Conservation (phyloP, 2,329 filamentous ascomycete genomes). For the Alternaria viburni region DNA sequence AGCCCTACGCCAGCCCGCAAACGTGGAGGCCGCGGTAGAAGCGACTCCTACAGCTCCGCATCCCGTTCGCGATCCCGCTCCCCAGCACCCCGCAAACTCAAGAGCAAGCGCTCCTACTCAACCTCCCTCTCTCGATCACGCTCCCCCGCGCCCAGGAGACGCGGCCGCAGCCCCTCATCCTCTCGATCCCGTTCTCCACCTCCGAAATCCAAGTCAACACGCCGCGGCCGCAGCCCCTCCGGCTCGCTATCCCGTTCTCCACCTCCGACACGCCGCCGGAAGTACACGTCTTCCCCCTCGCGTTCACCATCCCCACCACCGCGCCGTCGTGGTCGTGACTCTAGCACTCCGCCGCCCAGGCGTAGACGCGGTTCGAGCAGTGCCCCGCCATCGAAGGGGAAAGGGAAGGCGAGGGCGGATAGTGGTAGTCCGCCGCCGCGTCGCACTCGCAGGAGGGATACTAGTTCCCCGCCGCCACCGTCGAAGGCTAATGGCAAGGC, state of each 20-base stretch:
- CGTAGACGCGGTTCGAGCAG: slow-evolving; percentile 9
- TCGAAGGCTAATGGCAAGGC: neutral
- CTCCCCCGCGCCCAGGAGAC: slow-evolving; percentile 29
- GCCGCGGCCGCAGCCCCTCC: slow-evolving; percentile 23
- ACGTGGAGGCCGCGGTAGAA: slow-evolving; percentile 27
- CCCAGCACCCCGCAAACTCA: slow-evolving; percentile 26
- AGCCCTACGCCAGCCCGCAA: slow-evolving; percentile 35
- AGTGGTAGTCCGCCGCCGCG: neutral
- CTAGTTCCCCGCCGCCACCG: neutral
- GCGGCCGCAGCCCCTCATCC: slow-evolving; percentile 28
- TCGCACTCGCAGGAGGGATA: neutral
- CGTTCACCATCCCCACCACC: neutral
- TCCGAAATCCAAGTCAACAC: slow-evolving; percentile 14
- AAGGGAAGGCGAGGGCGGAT: neutral
- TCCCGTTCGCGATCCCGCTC: slow-evolving; percentile 36
- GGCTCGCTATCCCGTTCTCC: slow-evolving; percentile 14
- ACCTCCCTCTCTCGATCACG: slow-evolving; percentile 27
- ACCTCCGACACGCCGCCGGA: slow-evolving; percentile 3
- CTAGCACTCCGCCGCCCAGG: slow-evolving; percentile 1
- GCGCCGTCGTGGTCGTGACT: neutral
- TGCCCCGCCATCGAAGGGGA: neutral
- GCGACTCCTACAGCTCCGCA: slow-evolving; percentile 25
- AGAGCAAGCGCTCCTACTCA: slow-evolving; percentile 29
- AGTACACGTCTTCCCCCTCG: slow-evolving; percentile 1
- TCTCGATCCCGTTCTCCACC: slow-evolving; percentile 27